A percentile compares a stretch with the other conserved stretches of the same genome.
Conservation (phyloP, 2,329 filamentous ascomycete species). For the Alternaria arbusti region DNA sequence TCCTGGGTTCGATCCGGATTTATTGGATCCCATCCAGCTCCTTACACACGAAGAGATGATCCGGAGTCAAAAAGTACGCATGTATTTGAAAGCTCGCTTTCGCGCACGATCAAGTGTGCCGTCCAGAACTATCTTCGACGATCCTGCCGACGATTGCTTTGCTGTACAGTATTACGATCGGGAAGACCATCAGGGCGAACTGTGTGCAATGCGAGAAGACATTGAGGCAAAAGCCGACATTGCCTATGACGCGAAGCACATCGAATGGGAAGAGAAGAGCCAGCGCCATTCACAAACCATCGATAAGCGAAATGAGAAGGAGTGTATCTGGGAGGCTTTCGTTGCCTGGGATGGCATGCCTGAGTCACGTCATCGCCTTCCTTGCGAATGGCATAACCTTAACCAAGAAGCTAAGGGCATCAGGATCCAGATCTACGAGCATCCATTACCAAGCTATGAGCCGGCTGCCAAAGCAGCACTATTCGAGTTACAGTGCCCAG, state of each 20-base stretch:
- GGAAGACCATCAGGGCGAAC: slow-evolving; percentile 20
- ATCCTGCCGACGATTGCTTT: slow-evolving; percentile 52
- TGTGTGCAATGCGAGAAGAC: slow-evolving; percentile 38
- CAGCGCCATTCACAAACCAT: slow-evolving; percentile 7
- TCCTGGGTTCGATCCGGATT: slow-evolving; percentile 57
- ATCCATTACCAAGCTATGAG: slow-evolving; percentile 53
- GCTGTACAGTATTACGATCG: slow-evolving; percentile 55
- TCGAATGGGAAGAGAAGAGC: slow-evolving; percentile 47
- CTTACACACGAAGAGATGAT: slow-evolving; percentile 55
- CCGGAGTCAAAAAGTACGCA: slow-evolving; percentile 59
- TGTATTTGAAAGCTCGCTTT: slow-evolving; percentile 54
- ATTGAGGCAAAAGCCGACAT: slow-evolving; percentile 47
- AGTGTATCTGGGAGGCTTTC: slow-evolving; percentile 43
- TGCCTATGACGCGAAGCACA: slow-evolving; percentile 44
- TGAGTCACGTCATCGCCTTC: slow-evolving; percentile 16
- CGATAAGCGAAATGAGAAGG: slow-evolving; percentile 34
- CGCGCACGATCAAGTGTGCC: slow-evolving; percentile 7
- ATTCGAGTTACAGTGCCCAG: slow-evolving; percentile 60
- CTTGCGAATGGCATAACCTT: slow-evolving; percentile 56
- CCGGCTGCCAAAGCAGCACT: slow-evolving; percentile 53
- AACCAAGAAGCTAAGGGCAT: slow-evolving; percentile 47
- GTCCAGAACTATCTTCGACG: slow-evolving; percentile 57
- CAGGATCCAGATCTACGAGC: slow-evolving; percentile 57
- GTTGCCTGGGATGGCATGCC: slow-evolving; percentile 13
- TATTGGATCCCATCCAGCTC: slow-evolving; percentile 64